phyloP scores from a whole-genome alignment of 441 rosid genomes.

The Capsella rubella region DNA sequence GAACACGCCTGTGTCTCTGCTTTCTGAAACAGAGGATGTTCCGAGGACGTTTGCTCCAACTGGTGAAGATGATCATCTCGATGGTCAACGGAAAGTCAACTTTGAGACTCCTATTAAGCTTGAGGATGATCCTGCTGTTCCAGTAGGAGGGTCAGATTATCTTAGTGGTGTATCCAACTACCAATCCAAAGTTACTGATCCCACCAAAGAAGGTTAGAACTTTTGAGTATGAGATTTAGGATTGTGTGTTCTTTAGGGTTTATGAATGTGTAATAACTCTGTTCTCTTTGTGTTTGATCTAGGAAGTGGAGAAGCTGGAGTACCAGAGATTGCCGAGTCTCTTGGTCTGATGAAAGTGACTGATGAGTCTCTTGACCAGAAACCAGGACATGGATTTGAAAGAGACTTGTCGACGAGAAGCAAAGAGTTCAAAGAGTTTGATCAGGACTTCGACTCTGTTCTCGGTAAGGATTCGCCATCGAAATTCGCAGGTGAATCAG shows the following conservation, averaged over 20 bases:
- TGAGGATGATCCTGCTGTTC: slow-evolving; percentile 54
- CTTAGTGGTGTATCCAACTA: slow-evolving; percentile 48
- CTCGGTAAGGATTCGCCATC: slow-evolving; percentile 9
- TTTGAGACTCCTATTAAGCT: slow-evolving; percentile 35
- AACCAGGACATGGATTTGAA: slow-evolving; percentile 12
- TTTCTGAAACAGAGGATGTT: slow-evolving; percentile 38
- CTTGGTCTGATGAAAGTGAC: slow-evolving; percentile 52
- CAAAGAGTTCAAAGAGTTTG: slow-evolving; percentile 1
- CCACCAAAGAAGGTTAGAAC: slow-evolving; percentile 50
- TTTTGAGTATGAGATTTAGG: not conserved
- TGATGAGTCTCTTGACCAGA: slow-evolving; percentile 34
- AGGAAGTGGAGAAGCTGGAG: slow-evolving; percentile 50
- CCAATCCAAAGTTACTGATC: slow-evolving; percentile 56
- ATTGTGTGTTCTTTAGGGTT: not conserved
- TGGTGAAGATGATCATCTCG: slow-evolving; percentile 35
- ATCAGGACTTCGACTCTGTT: slow-evolving; percentile 1
- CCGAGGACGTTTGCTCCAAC: slow-evolving; percentile 24
- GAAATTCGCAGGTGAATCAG: not conserved
- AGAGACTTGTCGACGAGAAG: slow-evolving; percentile 25
- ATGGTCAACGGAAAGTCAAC: slow-evolving; percentile 48
- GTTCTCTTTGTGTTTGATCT: not conserved
- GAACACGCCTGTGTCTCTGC: slow-evolving; percentile 38
- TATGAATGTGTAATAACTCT: slow-evolving; percentile 5
- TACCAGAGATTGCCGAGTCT: slow-evolving; percentile 48
- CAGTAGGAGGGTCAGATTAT: slow-evolving; percentile 33